A percentile compares a stretch with the other conserved stretches of the same genome.
Evolutionary conservation across 2,329 filamentous ascomycete genomes (phyloP).

Genomic region (Diaporthe velutina): DNA sequence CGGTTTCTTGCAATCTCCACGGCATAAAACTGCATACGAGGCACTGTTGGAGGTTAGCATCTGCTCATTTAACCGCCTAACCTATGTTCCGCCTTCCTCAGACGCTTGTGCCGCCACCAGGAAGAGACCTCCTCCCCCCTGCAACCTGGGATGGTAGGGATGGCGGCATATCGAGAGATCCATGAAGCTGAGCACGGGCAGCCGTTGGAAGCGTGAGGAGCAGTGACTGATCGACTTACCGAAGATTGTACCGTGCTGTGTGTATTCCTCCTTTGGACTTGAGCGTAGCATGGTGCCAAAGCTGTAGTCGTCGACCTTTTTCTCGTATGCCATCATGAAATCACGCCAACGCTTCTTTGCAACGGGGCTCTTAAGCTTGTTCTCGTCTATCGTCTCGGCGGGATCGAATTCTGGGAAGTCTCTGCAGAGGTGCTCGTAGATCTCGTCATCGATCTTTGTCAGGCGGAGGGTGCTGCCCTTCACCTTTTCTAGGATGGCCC

Average conservation of each 20-base stretch:
- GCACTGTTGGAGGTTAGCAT: slow-evolving; percentile 50
- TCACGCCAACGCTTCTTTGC: slow-evolving; percentile 96
- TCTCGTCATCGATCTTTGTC: slow-evolving; percentile 95
- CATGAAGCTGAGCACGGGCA: slow-evolving; percentile 57
- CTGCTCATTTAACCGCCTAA: not conserved
- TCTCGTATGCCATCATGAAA: slow-evolving; percentile 94
- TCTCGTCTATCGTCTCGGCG: slow-evolving; percentile 83
- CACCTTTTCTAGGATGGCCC: slow-evolving; percentile 92
- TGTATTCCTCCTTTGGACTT: slow-evolving; percentile 86
- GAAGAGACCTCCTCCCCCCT: too few relatives aligned
- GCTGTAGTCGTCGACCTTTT: slow-evolving; percentile 96
- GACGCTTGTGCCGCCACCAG: too few relatives aligned
- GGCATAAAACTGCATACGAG: slow-evolving; percentile 85
- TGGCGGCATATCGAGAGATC: not conserved
- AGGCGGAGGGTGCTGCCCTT: slow-evolving; percentile 90
- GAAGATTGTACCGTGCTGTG: slow-evolving; percentile 91
- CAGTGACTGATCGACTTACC: slow-evolving; percentile 64
- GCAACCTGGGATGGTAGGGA: not conserved
- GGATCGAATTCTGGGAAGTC: slow-evolving; percentile 96
- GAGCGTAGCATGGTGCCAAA: slow-evolving; percentile 94
- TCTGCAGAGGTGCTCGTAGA: slow-evolving; percentile 86
- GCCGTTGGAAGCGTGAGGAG: slow-evolving; percentile 56
- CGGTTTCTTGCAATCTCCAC: slow-evolving; percentile 86
- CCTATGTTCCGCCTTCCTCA: not conserved
- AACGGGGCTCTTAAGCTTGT: slow-evolving; percentile 96